Evolutionary conservation across 169 alveolate genomes (phyloP).

Genomic region (Perkinsus olseni): DNA sequence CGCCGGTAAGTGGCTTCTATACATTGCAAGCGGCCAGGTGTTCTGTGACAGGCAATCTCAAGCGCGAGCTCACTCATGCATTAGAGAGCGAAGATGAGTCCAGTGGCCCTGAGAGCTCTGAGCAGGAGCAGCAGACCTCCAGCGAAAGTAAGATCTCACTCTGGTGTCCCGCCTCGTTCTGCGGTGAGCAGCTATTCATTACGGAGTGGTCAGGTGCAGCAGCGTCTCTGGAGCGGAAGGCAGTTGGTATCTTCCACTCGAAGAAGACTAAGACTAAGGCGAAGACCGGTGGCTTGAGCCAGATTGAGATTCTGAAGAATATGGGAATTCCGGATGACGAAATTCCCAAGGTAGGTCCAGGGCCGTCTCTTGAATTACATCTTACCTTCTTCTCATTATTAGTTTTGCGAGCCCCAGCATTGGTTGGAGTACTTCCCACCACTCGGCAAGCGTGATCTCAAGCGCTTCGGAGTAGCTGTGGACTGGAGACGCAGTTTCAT

Average conservation of each 20-base stretch:
- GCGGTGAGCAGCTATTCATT: no score
- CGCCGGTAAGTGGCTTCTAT: constrained; percentile 70
- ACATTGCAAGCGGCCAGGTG: constrained; percentile 13
- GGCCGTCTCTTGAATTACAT: not conserved
- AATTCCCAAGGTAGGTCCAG: constrained; percentile 68
- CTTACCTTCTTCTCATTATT: constrained; percentile 17
- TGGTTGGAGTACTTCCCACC: constrained; percentile 98
- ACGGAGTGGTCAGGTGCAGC: not conserved
- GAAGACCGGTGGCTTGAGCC: constrained; percentile 67
- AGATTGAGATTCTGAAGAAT: constrained; percentile 76
- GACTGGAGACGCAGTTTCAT: constrained; percentile 98
- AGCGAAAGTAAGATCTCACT: not conserved
- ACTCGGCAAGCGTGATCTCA: constrained; percentile 80
- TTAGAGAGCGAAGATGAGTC: constrained; percentile 1
- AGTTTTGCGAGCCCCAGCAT: constrained; percentile 72
- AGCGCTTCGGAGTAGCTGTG: constrained; percentile 63
- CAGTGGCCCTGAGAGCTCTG: not conserved
- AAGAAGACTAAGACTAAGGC: constrained; percentile 72
- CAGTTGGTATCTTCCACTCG: constrained; percentile 19
- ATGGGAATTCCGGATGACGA: constrained; percentile 87
- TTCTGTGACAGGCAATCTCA: constrained; percentile 23
- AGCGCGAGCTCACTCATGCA: constrained; percentile 15
- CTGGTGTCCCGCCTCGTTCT: not conserved
- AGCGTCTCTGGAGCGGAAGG: constrained; percentile 4
- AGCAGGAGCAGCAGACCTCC: not conserved